Evolutionary conservation across 495 filamentous ascomycete species (phyloP), one percentile per base, ranked within the genome.

Genomic region (Opeltia flavorubescens): DNA sequence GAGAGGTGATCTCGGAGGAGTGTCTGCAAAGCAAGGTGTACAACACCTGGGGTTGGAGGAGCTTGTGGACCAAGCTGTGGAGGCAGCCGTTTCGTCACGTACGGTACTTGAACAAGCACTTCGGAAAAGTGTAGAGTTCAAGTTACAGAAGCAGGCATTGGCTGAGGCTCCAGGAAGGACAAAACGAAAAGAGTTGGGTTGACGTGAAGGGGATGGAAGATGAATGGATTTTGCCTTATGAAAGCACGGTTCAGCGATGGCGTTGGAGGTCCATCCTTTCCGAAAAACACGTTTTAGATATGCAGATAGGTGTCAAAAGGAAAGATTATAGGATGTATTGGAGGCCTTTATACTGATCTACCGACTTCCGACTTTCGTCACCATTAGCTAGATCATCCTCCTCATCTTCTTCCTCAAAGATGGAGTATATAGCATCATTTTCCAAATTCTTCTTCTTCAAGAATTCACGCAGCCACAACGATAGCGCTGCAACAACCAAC

Each of bases 1-100:
- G 44, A 95, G 87, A 69, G 89, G 93, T 3, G 72, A 81, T 55
- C 66, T 74, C 26, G 66, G 63, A 2, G 46, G 61, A 40, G 62
- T 55, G 11, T 47, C 53, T 7, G 51, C 51, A 12, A 59, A 66
- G 46, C 53, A 54, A 33, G 55, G 54, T 4, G 50, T 60, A 0
- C 58, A 55, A 36, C n/a, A 42, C 24, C 18, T 44, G 12, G 61
- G 55, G 2, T 63, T 72, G 55, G 76, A 82, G 26, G 61, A 65
- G 23, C 60, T 84, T 49, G 63, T 80, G 25, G 78, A 83, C 51
- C 71, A 68, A 27, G 79, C 80, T 30, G 74, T 81, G 5, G 70
- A 79, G 62, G 78, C 80, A 25, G 79, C 80, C 42, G 58, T 67
- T 15, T 72, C 72, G 11, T 68, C 74, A 13, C 64, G 78, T 53